Evolutionary conservation across 2,329 filamentous ascomycete species (phyloP).

Genomic region (Corynespora cassiicola): DNA sequence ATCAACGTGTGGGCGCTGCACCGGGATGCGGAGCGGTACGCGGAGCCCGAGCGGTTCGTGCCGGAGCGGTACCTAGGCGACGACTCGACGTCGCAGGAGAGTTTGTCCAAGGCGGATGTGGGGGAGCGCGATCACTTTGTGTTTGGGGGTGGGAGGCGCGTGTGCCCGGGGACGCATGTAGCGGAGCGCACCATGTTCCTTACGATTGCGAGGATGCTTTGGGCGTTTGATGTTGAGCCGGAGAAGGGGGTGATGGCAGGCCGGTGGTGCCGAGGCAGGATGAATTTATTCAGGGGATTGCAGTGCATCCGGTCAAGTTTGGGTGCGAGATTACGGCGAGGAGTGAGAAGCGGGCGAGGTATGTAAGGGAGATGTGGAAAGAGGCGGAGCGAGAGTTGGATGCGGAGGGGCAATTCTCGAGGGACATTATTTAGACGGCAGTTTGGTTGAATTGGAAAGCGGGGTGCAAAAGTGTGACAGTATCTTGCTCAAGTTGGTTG

Average conservation of each 20-base stretch:
- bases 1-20: conserved; percentile 41
- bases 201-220: conserved; percentile 38
- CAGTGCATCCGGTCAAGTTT: no score
- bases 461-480: no score
- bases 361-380: conserved; percentile 21
- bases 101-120: conserved; percentile 34
- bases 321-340: conserved; percentile 22
- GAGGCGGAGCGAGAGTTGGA: conserved; percentile 17
- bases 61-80: conserved; percentile 47
- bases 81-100: conserved; percentile 36
- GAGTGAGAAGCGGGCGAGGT: conserved; percentile 11
- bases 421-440: no score
- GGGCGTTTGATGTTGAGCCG: conserved; percentile 39
- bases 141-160: conserved; percentile 46
- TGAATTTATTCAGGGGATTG: no score
- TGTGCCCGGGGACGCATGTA: conserved; percentile 48
- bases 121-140: conserved; percentile 42
- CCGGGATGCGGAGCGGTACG: conserved; percentile 50
- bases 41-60: conserved; percentile 52
- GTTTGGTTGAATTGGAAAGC: no score
- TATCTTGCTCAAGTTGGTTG: no score
- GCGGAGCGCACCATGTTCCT: conserved; percentile 40
- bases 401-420: conserved; percentile 22
- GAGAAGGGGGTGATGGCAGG: no score
- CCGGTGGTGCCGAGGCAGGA: no score